These are phyloP conservation scores for Capsella bursapastoris DNA, from an alignment of 345 rosid genomes.

Conservation along the genomic window DNA sequence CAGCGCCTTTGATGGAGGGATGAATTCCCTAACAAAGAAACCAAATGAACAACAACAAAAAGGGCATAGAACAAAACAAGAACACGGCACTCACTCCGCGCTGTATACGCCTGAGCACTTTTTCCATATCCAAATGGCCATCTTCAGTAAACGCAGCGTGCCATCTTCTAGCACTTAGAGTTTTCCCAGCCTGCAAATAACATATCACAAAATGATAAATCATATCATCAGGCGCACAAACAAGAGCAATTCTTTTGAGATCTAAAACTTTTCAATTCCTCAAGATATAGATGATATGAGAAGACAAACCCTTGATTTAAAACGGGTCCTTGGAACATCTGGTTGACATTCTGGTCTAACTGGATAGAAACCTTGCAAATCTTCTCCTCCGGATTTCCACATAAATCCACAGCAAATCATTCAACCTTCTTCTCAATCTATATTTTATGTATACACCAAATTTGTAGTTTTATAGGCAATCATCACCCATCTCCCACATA, in stretches of 20 bases:
- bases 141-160: conserved; percentile 82
- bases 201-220: not conserved
- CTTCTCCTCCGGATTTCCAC: conserved; percentile 61
- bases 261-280: not conserved
- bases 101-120: conserved; percentile 86
- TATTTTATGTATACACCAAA: not conserved
- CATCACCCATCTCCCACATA: conserved; percentile 18
- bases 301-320: conserved; percentile 66
- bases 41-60: conserved; percentile 25
- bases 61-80: not conserved
- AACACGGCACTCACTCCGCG: conserved; percentile 61
- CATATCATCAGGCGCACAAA: not conserved
- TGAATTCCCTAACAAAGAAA: conserved; percentile 78
- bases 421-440: conserved; percentile 17
- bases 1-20: conserved; percentile 88
- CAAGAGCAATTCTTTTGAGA: not conserved
- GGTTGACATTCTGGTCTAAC: conserved; percentile 69
- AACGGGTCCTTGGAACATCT: conserved; percentile 74
- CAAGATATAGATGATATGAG: not conserved
- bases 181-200: conserved; percentile 73
- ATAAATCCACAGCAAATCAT: conserved; percentile 52
- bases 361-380: conserved; percentile 76
- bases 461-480: not conserved
- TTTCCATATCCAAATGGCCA: conserved; percentile 86
- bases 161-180: conserved; percentile 93